Conservation (phyloP, 1,284 basidiomycete species). For the Moesziomyces sp. region DNA sequence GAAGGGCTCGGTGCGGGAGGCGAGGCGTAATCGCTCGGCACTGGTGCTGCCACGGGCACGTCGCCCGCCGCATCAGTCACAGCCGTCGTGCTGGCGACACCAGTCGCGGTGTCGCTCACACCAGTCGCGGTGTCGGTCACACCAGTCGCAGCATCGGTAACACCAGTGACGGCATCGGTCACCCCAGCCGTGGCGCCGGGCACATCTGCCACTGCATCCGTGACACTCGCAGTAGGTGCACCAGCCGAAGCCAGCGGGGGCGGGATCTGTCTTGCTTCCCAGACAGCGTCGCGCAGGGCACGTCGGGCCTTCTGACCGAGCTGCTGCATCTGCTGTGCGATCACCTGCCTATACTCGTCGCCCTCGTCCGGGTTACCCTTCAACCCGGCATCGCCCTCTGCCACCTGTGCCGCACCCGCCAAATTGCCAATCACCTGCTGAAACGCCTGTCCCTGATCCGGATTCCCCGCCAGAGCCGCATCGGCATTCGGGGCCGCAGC, state of each 20-base stretch:
- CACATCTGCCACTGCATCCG: neutral
- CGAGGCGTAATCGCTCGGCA: constrained; percentile 27
- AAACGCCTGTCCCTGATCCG: constrained; percentile 14
- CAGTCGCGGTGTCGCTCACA: neutral
- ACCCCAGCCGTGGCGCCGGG: no score
- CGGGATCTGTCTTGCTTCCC: constrained; percentile 6
- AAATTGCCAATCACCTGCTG: constrained; percentile 17
- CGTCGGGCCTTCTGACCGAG: constrained; percentile 15
- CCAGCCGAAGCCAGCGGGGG: neutral
- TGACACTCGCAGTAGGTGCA: neutral
- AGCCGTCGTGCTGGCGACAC: neutral
- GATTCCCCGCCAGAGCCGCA: constrained; percentile 16
- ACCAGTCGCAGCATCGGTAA: neutral
- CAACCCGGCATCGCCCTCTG: neutral
- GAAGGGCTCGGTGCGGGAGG: constrained; percentile 4
- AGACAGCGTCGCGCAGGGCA: constrained; percentile 8
- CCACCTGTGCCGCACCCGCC: neutral
- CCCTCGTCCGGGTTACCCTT: constrained; percentile 14
- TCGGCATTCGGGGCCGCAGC: constrained; percentile 3
- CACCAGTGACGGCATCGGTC: neutral
- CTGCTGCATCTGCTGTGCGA: constrained; percentile 29
- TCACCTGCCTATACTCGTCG: constrained; percentile 14
- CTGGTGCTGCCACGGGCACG: constrained; percentile 27
- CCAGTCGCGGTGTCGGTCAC: neutral
- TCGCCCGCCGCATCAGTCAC: constrained; percentile 3